phyloP scores from a whole-genome alignment of 305 asterid genomes.

The Nicotiana rustica region DNA sequence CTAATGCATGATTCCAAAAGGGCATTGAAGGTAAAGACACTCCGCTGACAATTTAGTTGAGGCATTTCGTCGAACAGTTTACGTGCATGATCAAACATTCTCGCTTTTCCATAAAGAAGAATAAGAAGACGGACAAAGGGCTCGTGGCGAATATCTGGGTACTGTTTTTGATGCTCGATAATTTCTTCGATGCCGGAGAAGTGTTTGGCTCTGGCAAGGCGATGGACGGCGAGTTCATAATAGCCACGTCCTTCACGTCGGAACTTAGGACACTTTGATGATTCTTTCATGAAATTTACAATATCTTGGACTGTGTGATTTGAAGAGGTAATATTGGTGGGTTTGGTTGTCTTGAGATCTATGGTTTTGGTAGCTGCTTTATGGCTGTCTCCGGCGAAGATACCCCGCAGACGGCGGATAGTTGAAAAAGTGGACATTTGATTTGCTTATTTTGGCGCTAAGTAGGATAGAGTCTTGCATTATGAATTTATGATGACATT shows the following conservation, averaged over 20 bases:
- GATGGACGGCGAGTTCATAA: constrained; percentile 42
- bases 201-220: constrained; percentile 43
- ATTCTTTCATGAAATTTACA: constrained; percentile 47
- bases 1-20: constrained; percentile 49
- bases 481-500: too few species aligned
- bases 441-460: too few species aligned
- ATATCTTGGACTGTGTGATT: neutral
- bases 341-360: neutral
- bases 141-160: constrained; percentile 36
- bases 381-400: neutral
- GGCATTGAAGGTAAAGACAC: constrained; percentile 55
- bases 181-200: constrained; percentile 42
- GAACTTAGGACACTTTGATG: constrained; percentile 39
- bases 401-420: too few species aligned
- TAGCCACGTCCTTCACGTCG: constrained; percentile 28
- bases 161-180: constrained; percentile 49
- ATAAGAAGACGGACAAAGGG: constrained; percentile 49
- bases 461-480: too few species aligned
- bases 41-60: constrained; percentile 51
- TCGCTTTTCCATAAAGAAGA: constrained; percentile 46
- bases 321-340: neutral
- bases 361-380: constrained; percentile 18
- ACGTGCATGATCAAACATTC: constrained; percentile 54
- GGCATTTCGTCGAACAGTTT: constrained; percentile 70
- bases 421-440: neutral